Evolutionary conservation across 306 rosid genomes (phyloP).

Genomic region (Sphenostylis stenocarpa): DNA sequence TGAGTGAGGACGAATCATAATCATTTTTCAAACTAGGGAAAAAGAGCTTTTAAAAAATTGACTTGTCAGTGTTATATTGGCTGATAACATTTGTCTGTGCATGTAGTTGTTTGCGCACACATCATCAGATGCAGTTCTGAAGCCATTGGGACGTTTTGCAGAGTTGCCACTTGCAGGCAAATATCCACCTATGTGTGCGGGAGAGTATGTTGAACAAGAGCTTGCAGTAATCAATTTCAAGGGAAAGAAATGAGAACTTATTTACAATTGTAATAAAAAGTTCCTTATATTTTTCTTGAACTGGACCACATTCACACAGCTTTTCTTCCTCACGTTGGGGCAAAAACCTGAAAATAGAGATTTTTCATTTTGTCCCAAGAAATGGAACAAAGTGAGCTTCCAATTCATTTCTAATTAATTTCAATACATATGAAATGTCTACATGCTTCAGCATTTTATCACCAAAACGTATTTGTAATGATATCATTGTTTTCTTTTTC

Average conservation of each 20-base stretch:
- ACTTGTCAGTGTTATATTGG: constrained; percentile 25
- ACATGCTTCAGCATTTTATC: constrained; percentile 4
- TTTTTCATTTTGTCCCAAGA: constrained; percentile 24
- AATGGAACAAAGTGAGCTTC: constrained; percentile 22
- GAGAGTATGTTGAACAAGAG: constrained; percentile 95
- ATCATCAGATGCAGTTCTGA: constrained; percentile 87
- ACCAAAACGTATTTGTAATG: not conserved
- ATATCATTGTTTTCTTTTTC: too few species aligned
- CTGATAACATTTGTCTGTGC: constrained; percentile 29
- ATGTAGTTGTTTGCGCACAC: constrained; percentile 88
- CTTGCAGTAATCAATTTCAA: constrained; percentile 90
- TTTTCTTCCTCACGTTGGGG: constrained; percentile 18
- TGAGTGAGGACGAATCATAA: constrained; percentile 41
- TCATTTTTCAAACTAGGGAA: not conserved
- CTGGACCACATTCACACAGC: constrained; percentile 26
- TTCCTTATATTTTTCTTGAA: constrained; percentile 2
- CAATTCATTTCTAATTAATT: constrained; percentile 1
- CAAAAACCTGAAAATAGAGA: constrained; percentile 16
- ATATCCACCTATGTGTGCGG: constrained; percentile 70
- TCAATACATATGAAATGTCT: constrained; percentile 15
- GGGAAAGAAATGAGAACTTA: constrained; percentile 48
- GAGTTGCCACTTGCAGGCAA: constrained; percentile 56
- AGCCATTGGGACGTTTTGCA: constrained; percentile 84
- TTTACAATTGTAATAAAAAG: constrained; percentile 23
- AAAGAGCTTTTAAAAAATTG: constrained; percentile 4